phyloP scores from a whole-genome alignment of 129 eudicot species.

The Tagetes patula region DNA sequence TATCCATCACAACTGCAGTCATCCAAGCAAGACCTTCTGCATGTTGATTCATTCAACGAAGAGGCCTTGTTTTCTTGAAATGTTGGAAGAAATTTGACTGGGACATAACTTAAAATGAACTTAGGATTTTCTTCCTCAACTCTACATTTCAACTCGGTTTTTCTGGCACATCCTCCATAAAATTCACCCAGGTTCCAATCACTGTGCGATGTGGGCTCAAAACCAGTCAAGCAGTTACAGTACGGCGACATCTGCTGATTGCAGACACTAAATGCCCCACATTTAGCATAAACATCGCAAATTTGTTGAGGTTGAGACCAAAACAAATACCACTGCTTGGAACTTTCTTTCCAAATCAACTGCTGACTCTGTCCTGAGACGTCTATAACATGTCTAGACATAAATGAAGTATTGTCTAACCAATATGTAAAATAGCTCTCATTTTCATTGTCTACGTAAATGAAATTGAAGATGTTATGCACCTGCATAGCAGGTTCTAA shows the following conservation, averaged over 20 bases:
- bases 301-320: slow-evolving; percentile 53
- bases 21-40: slow-evolving; percentile 24
- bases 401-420: slow-evolving; percentile 23
- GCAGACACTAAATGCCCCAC: slow-evolving; percentile 64
- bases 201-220: slow-evolving; percentile 19
- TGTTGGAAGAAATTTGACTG: background rate
- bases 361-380: slow-evolving; percentile 46
- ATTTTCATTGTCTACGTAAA: slow-evolving; percentile 41
- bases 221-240: slow-evolving; percentile 57
- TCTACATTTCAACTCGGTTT: slow-evolving; percentile 11
- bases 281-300: slow-evolving; percentile 54
- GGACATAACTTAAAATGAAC: slow-evolving; percentile 24
- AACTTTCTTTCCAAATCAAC: slow-evolving; percentile 34
- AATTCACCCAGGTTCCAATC: slow-evolving; percentile 51
- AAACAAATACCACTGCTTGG: slow-evolving; percentile 45
- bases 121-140: slow-evolving; percentile 32
- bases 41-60: slow-evolving; percentile 3
- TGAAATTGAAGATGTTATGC: slow-evolving; percentile 41
- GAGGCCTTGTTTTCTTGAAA: background rate
- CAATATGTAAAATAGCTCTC: slow-evolving; percentile 54
- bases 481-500: slow-evolving; percentile 49
- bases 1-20: slow-evolving; percentile 45
- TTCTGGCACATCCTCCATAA: slow-evolving; percentile 63
- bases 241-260: slow-evolving; percentile 29
- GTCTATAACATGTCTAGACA: slow-evolving; percentile 45